These are phyloP conservation scores for Cryptosporidium viatorum DNA, from an alignment of 169 alveolate genomes.

Conservation along the genomic window DNA sequence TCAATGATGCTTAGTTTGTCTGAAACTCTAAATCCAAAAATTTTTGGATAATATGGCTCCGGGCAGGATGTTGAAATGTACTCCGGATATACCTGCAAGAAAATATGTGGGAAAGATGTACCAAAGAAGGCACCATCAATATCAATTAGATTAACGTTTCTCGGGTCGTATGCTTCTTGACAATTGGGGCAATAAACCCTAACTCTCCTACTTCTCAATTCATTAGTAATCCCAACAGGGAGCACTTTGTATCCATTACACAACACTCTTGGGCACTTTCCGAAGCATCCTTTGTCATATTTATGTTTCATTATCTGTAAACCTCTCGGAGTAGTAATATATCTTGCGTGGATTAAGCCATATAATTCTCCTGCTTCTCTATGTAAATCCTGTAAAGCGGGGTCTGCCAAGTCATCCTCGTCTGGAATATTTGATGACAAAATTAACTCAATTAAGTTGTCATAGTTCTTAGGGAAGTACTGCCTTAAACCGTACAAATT, in stretches of 20 bases:
- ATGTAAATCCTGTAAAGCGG: conserved; percentile 83
- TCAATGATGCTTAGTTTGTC: conserved; percentile 72
- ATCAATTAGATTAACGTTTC: conserved; percentile 83
- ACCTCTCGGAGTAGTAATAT: conserved; percentile 93
- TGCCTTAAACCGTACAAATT: conserved; percentile 83
- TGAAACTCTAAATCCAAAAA: conserved; percentile 87
- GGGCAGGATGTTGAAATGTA: conserved; percentile 85
- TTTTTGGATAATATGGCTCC: conserved; percentile 83
- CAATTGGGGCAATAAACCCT: conserved; percentile 96
- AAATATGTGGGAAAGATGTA: conserved; percentile 92
- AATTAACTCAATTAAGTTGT: conserved; percentile 74
- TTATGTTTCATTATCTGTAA: conserved; percentile 92
- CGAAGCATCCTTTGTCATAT: conserved; percentile 94
- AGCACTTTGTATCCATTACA: conserved; percentile 94
- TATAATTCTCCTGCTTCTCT: conserved; percentile 92
- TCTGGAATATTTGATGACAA: conserved; percentile 77
- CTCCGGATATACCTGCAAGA: conserved; percentile 90
- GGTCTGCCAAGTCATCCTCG: conserved; percentile 80
- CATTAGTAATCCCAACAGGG: conserved; percentile 96
- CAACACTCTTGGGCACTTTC: conserved; percentile 96
- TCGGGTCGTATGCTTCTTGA: conserved; percentile 90
- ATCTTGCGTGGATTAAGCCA: conserved; percentile 95
- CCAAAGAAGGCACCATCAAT: conserved; percentile 98
- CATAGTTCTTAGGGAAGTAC: conserved; percentile 76
- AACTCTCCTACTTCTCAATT: conserved; percentile 91